Evolutionary conservation across 305 asterid species (phyloP).

Genomic region (Fraxinus xanthoxyloides): DNA sequence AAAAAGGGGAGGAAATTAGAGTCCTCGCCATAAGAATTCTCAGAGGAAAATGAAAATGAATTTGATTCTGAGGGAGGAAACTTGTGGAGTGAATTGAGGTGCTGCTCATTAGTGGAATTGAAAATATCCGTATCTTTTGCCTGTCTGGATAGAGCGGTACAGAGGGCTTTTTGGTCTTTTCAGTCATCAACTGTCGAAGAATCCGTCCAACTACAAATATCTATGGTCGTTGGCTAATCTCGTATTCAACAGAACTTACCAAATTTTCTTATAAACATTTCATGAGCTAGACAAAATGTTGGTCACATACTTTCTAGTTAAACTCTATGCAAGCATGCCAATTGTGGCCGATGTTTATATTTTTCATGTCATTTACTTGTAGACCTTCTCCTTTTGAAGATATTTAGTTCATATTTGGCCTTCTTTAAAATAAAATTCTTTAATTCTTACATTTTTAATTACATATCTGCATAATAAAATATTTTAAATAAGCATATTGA

Average conservation of each 20-base stretch:
- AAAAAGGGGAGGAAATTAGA: slow-evolving; percentile 66
- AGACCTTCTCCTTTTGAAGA: not conserved
- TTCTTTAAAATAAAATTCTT: too few species aligned
- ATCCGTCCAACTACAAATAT: not conserved
- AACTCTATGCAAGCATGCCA: not conserved
- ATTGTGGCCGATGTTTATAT: too few species aligned
- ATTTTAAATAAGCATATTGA: too few species aligned
- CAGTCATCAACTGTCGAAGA: not conserved
- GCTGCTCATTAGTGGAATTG: slow-evolving; percentile 7
- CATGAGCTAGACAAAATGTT: not conserved
- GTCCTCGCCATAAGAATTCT: slow-evolving; percentile 69
- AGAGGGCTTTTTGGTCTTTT: not conserved
- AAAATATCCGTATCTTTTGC: slow-evolving; percentile 22
- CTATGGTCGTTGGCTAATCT: not conserved
- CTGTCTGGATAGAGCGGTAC: not conserved
- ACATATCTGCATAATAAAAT: too few species aligned
- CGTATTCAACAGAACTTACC: not conserved
- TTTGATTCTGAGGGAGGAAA: slow-evolving; percentile 1
- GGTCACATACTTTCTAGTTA: not conserved
- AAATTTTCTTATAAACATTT: not conserved
- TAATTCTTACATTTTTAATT: too few species aligned
- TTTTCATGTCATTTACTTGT: not conserved
- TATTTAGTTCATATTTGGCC: too few species aligned
- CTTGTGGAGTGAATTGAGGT: not conserved
- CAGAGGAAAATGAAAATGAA: not conserved